Evolutionary conservation across 2,329 filamentous ascomycete species (phyloP).

Genomic region (Hypoxylon sp.): DNA sequence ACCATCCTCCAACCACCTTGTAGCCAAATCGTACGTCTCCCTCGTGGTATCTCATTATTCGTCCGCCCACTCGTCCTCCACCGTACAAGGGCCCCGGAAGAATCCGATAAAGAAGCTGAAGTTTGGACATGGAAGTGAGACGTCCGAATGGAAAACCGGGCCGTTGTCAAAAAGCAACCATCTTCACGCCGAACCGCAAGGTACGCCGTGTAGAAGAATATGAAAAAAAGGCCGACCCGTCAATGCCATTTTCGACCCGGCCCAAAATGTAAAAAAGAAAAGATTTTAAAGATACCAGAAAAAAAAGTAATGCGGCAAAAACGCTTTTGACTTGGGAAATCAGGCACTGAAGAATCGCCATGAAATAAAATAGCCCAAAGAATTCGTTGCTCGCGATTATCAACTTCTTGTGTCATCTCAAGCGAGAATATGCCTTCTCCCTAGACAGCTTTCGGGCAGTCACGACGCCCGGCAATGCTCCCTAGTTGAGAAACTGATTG

Average conservation of each 20-base stretch:
- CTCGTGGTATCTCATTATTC: too few species aligned
- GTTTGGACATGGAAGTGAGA: conserved; percentile 22
- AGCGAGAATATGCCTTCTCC: conserved; percentile 15
- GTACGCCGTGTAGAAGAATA: conserved; percentile 33
- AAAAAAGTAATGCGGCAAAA: conserved; percentile 14
- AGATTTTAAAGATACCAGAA: conserved; percentile 14
- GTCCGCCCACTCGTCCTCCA: conserved; percentile 18
- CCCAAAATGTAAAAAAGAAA: conserved; percentile 16
- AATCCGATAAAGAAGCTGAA: conserved; percentile 31
- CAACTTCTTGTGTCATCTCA: conserved; percentile 13
- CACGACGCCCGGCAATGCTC: conserved; percentile 15
- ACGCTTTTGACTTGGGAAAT: conserved; percentile 12
- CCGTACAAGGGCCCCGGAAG: conserved; percentile 20
- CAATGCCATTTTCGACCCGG: conserved; percentile 34
- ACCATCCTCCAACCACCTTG: too few species aligned
- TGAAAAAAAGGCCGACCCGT: conserved; percentile 24
- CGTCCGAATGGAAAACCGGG: conserved; percentile 21
- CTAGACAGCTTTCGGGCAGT: conserved; percentile 19
- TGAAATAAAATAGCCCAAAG: conserved; percentile 15
- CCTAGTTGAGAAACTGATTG: conserved; percentile 15
- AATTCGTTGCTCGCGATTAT: conserved; percentile 14
- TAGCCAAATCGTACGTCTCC: conserved; percentile 15
- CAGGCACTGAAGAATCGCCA: conserved; percentile 14
- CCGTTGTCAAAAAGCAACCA: conserved; percentile 30
- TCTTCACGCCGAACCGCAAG: conserved; percentile 36